phyloP scores from a whole-genome alignment of 2,329 filamentous ascomycete genomes.

The Coniochaeta sp. region DNA sequence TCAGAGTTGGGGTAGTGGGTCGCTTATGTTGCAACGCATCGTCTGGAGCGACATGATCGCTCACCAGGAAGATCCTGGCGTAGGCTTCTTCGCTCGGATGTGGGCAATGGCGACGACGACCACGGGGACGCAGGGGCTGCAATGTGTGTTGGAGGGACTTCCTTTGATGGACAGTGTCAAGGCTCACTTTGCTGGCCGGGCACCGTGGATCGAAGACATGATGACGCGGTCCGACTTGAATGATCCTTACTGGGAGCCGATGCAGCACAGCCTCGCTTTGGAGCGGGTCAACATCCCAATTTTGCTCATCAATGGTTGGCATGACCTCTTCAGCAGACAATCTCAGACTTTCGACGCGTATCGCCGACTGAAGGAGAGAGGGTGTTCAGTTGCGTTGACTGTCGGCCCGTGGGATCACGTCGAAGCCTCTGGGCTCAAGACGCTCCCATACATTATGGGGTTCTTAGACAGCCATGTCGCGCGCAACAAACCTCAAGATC shows the following conservation, averaged over 20 bases:
- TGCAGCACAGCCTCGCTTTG: background rate
- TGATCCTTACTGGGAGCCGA: background rate
- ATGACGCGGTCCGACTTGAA: background rate
- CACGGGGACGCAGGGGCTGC: background rate
- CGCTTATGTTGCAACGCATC: conserved; percentile 6
- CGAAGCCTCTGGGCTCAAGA: background rate
- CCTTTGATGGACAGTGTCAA: background rate
- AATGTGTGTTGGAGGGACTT: background rate
- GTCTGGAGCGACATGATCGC: background rate
- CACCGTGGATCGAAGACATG: background rate
- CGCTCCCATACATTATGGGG: background rate
- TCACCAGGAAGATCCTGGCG: background rate
- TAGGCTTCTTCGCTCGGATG: background rate
- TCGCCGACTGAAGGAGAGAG: background rate
- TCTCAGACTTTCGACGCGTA: conserved; percentile 1
- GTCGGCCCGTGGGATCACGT: conserved; percentile 3
- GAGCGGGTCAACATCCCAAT: background rate
- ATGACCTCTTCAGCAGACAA: background rate
- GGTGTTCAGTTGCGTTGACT: background rate
- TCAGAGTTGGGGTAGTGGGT: conserved; percentile 10
- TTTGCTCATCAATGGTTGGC: conserved; percentile 3
- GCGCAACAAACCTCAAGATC: background rate
- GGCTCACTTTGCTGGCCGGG: background rate
- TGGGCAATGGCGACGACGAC: background rate
- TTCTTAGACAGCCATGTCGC: conserved; percentile 1